Evolutionary conservation across 257 asterid genomes (phyloP).

Genomic region (Nicotiana sylvestris): DNA sequence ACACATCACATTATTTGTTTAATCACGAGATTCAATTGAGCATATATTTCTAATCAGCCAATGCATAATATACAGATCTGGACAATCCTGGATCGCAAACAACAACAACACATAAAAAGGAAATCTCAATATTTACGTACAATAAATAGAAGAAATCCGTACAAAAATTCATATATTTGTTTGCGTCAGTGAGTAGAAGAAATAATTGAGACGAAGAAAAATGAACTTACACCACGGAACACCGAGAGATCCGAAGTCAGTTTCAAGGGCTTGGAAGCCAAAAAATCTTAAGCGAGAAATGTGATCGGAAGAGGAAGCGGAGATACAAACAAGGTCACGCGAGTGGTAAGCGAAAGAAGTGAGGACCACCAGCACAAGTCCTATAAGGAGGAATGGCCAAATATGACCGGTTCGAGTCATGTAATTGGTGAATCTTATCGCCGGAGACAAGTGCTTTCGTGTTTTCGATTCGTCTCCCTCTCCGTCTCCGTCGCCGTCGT

Average conservation of each 20-base stretch:
- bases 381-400: constrained; percentile 61
- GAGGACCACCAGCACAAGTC: constrained; percentile 38
- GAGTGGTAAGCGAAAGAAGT: constrained; percentile 41
- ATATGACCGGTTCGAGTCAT: constrained; percentile 62
- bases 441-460: constrained; percentile 51
- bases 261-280: constrained; percentile 65
- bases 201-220: not conserved
- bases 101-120: not conserved
- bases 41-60: not conserved
- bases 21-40: not conserved
- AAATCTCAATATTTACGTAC: not conserved
- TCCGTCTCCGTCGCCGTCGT: constrained; percentile 37
- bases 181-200: not conserved
- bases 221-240: constrained; percentile 90
- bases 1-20: not conserved
- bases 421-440: constrained; percentile 46
- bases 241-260: constrained; percentile 98
- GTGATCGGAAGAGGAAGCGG: constrained; percentile 64
- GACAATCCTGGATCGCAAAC: not conserved
- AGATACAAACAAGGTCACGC: constrained; percentile 83
- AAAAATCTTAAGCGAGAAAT: constrained; percentile 68
- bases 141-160: not conserved
- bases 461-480: constrained; percentile 67
- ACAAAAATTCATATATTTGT: not conserved
- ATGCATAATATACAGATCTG: not conserved